phyloP scores from a whole-genome alignment of 2,329 filamentous ascomycete species.

The Ampelomyces quisqualis region DNA sequence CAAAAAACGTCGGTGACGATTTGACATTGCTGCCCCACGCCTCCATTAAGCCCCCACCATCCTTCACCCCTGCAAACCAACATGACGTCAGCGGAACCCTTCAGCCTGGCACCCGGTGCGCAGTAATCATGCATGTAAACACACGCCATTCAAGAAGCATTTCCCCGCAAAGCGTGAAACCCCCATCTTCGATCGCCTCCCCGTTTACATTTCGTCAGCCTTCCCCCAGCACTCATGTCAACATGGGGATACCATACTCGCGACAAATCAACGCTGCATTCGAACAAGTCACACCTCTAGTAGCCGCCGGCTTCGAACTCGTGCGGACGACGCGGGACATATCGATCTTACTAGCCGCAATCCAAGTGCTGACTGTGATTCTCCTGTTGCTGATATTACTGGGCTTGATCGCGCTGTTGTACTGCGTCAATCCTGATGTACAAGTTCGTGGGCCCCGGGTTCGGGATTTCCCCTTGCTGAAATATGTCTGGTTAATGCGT shows the following conservation, averaged over 20 bases:
- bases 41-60: neutral
- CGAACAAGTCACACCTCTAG: constrained; percentile 55
- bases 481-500: neutral
- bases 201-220: neutral
- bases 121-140: constrained; percentile 2
- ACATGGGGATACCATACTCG: constrained; percentile 56
- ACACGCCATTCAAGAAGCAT: neutral
- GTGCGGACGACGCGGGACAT: constrained; percentile 54
- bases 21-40: neutral
- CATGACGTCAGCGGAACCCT: constrained; percentile 23
- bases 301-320: constrained; percentile 52
- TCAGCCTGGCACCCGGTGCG: constrained; percentile 4
- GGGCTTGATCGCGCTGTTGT: constrained; percentile 44
- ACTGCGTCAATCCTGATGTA: constrained; percentile 53
- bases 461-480: neutral
- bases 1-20: neutral
- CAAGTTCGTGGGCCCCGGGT: constrained; percentile 26
- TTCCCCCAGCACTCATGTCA: constrained; percentile 2
- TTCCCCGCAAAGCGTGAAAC: neutral
- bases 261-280: constrained; percentile 55
- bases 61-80: constrained; percentile 11
- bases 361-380: constrained; percentile 51
- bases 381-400: constrained; percentile 46
- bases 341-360: constrained; percentile 49
- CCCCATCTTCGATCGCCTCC: neutral